Evolutionary conservation across 345 rosid genomes (phyloP).

Genomic region (Erucastrum elatum): DNA sequence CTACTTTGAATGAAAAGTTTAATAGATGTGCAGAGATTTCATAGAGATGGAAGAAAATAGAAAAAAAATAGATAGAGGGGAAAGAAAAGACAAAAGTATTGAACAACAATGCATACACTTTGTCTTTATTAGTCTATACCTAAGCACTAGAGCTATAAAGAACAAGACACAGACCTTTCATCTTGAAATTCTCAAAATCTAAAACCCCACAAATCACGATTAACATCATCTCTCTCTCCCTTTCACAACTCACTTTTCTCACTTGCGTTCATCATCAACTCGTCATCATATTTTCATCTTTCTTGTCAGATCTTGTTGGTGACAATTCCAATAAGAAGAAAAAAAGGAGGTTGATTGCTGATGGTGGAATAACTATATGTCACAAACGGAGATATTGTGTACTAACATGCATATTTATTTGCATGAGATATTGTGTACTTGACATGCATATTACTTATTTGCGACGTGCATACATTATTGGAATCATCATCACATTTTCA

Average conservation of each 20-base stretch:
- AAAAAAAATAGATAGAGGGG: background rate
- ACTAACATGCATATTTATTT: background rate
- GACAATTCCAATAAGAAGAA: background rate
- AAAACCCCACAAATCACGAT: background rate
- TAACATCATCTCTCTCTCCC: background rate
- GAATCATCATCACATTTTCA: background rate
- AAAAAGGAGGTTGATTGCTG: background rate
- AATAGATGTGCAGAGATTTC: constrained; percentile 25
- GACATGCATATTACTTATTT: background rate
- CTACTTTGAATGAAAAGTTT: constrained; percentile 22
- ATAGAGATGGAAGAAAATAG: background rate
- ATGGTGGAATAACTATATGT: background rate
- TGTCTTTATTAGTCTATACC: constrained; percentile 27
- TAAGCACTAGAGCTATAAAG: background rate
- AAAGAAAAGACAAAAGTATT: constrained; percentile 29
- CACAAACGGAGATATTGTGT: background rate
- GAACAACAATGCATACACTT: background rate
- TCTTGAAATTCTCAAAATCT: constrained; percentile 12
- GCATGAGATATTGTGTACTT: background rate
- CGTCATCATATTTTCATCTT: constrained; percentile 2
- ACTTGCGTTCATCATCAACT: constrained; percentile 13
- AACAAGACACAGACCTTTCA: background rate
- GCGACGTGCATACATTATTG: background rate
- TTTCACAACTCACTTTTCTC: background rate
- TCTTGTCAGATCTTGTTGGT: background rate